Base-by-base conservation (phyloP, 495 filamentous ascomycete genomes). In the Amphirosellinia nigrospora region DNA sequence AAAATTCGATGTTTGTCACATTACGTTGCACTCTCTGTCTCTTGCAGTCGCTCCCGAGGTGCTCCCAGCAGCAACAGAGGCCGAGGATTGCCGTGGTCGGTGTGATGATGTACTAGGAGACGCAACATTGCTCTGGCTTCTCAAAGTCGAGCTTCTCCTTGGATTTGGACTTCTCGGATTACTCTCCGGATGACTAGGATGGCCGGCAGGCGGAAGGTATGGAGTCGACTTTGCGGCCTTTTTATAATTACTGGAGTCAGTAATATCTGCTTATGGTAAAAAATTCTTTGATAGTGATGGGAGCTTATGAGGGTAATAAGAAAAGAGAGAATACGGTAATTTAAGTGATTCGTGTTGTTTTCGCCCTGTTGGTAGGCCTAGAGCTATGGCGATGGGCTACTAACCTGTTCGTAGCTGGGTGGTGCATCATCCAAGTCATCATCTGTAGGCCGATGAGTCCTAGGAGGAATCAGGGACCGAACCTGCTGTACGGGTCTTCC, bases 371-470 rank as follows among this genome's bases (percentile, higher is more conserved):
- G 55, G 32, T n/a, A 58, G 16, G 21, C 19, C 11, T 58, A 9
- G 16, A 21, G 8, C 55, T 32, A 58, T 32, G 10, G 30, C 19
- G 11, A n/a, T 48, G 23, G 45, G 50, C 38, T 10, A 58, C 55
- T 58, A 36, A 58, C 55, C 82, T 94, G 91, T 79, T 96, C 93
- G 76, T 97, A 97, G 16, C 87, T 89, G 7, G 93, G 93, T 13
- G 92, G 93, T 4, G 91, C 89, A 0, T 86, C 88, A 58, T 90
- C 87, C 4, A 87, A 83, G 7, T 81, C 85, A n/a, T 84, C 81
- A 23, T 86, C 81, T 21, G 79, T 61, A 16, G 78, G 76, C 38
- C 79, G 72, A 66, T 78, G 80, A 28, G 80, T 74, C 53, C 70
- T 52, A 58, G 76, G 80, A 64, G 82, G 83, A 2, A 86, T 78